Evolutionary conservation across 148 eudicot species (phyloP), one percentile per base, ranked within the genome.

Genomic region (Drosera capensis): DNA sequence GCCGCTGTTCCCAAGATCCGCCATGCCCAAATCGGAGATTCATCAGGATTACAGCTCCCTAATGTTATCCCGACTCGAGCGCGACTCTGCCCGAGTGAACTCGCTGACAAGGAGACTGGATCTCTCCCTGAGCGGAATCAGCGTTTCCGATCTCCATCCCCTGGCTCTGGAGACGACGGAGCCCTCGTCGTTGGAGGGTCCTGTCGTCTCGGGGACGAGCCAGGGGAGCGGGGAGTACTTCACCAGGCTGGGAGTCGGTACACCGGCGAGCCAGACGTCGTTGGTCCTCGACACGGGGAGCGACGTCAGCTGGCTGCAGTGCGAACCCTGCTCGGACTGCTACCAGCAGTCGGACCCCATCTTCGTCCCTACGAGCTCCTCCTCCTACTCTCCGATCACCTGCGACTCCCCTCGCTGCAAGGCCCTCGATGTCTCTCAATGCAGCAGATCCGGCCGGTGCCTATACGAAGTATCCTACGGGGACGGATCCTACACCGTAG

Each of bases 201-300:
- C 92, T 9, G 71, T 80, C 7, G 66, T 70, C 7, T 90, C 97
- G 1, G 97, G 95, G 0, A 62, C 77, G 23, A 80, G 80, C 56
- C 86, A 67, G 23, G 97, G 97, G 21, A 84, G 95, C 46, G 97
- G 93, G 3, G 95, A 90, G 70, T 90, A 90, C 57, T 90, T 90
- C 70, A 62, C 63, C 50, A 71, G 95, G 16, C 46, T 90, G 14
- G 95, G 82, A 16, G 55, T 88, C 37, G 97, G 97, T 20, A 65
- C 46, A 1, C 97, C 95, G 2, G 31, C 83, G 46, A 78, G 64
- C 21, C 66, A 73, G 39, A 60, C 58, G 1, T 88, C 68, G 35
- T 69, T 86, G 62, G 86, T 86, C 40, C 59, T 86, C 9, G 96
- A 87, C 51, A 87, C 87, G 0, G 94, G 94, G 2, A 84, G 94